Percentiles rank a stretch among this genome's conserved stretches.
phyloP scores from a whole-genome alignment of 805 yeast species.

The Blastobotrys parvus region DNA sequence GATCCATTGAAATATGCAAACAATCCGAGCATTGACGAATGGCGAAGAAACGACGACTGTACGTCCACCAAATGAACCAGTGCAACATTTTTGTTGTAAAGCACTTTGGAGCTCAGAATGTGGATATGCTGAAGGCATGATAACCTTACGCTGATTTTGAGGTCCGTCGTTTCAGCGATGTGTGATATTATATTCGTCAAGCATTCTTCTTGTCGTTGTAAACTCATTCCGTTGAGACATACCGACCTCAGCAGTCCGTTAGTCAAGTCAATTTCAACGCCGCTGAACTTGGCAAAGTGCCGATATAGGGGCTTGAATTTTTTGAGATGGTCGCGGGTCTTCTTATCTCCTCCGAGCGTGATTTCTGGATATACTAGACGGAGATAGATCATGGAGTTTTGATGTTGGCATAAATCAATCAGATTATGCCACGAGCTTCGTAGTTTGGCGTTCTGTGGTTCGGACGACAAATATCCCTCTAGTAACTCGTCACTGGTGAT shows the following conservation, averaged over 20 bases:
- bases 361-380: slow-evolving; percentile 4
- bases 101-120: background rate
- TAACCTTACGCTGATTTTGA: background rate
- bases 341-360: background rate
- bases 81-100: background rate
- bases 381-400: background rate
- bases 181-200: background rate
- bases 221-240: background rate
- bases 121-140: slow-evolving; percentile 1
- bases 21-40: background rate
- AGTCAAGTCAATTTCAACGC: slow-evolving; percentile 5
- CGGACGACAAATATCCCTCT: background rate
- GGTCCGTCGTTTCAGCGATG: background rate
- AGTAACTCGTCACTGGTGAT: slow-evolving; percentile 2
- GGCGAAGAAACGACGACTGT: slow-evolving; percentile 4
- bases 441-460: background rate
- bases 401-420: background rate
- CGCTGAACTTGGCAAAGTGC: slow-evolving; percentile 3
- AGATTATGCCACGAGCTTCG: slow-evolving; percentile 1
- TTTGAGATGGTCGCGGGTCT: background rate
- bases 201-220: background rate
- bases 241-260: slow-evolving; percentile 1
- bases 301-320: background rate
- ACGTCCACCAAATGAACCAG: slow-evolving; percentile 6
- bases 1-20: slow-evolving; percentile 1